Base-by-base conservation (phyloP, 2,329 filamentous ascomycete genomes). In the Trichoderma gracile region DNA sequence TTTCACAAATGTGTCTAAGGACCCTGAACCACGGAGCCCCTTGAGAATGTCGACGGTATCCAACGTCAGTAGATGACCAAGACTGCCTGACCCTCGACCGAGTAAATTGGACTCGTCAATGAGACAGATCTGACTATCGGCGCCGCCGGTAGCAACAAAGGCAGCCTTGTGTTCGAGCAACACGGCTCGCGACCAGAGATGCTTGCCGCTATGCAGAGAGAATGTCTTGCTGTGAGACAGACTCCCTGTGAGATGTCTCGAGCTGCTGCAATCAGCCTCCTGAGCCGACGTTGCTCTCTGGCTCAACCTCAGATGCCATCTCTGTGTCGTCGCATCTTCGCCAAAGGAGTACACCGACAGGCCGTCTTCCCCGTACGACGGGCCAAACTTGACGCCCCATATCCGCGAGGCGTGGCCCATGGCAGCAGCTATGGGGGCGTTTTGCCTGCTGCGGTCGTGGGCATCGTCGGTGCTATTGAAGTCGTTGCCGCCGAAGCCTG, bases 331-430 rank as follows among this genome's bases (percentile, higher is more conserved):
- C 9, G 89, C 86, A 76, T 97, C 93, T 76, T 97, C 93, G 12
- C 93, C 92, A 69, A 93, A 90, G 0, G 94, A 96, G 46, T 92
- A 82, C 0, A 96, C 71, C 2, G 58, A 64, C 9, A 69, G 30
- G 2, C 64, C 52, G 14, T 68, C 64, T 27, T 71, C 69, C 19
- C 66, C 66, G 40, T 55, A 69, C 45, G 72, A 60, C 3, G 69
- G 74, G 1, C 87, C 77, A 68, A 97, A 95, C 62, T 84, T 83
- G 9, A 97, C 86, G 52, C 87, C 85, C 95, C 95, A 99, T 68
- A 99, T 96, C 65, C 95, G 86, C 8, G 94, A 96, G 3, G 84
- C 78, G 76, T 99, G 95, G 0, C 90, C 94, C 89, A 95, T 97
- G 2, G 84, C 88, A 50, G 88, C 86, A 0, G 91, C 90, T 15